Conservation (phyloP, 2,329 filamentous ascomycete genomes). For the Sordariomycetes sp. region DNA sequence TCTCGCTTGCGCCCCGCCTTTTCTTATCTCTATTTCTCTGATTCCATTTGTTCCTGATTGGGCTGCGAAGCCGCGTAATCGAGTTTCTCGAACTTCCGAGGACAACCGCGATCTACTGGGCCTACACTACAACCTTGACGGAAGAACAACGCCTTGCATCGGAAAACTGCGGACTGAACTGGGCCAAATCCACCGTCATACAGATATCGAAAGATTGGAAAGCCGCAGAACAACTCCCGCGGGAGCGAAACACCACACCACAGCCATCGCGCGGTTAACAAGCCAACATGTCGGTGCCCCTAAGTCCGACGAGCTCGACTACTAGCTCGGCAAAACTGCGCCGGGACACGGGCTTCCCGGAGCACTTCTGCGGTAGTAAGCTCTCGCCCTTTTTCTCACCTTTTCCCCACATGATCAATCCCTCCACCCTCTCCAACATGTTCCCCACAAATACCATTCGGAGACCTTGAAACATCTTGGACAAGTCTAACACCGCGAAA, state of each 20-base stretch:
- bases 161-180: no score
- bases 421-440: neutral
- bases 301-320: conserved; percentile 3
- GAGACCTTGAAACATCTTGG: neutral
- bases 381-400: conserved; percentile 1
- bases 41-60: no score
- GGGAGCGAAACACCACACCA: neutral
- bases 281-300: neutral
- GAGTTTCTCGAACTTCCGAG: neutral
- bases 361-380: conserved; percentile 31
- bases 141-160: no score
- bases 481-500: conserved; percentile 16
- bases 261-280: no score
- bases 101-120: no score
- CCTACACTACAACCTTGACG: no score
- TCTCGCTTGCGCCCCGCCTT: neutral
- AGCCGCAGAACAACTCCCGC: neutral
- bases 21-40: no score
- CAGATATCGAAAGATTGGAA: neutral
- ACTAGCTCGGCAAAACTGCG: conserved; percentile 6
- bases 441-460: neutral
- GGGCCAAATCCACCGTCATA: neutral
- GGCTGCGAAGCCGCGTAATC: neutral
- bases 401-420: neutral
- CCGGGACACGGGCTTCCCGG: conserved; percentile 37